A percentile compares a stretch with the other conserved stretches of the same genome.
Conservation (phyloP, 805 yeast species). For the Lipomyces yamadae region DNA sequence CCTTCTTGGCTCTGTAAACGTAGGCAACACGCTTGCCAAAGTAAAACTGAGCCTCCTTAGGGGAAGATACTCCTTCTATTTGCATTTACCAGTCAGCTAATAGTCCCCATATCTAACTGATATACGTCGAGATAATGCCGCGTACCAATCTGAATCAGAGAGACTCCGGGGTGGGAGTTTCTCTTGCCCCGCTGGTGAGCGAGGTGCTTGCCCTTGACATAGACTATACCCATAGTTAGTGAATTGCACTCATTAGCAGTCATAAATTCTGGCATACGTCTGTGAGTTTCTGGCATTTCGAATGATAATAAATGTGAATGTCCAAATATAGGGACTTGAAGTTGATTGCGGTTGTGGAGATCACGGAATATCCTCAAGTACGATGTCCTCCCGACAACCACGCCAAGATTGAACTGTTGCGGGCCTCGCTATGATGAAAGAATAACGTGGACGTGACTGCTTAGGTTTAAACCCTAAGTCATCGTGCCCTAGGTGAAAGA, state of each 20-base stretch:
- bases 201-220: slow-evolving; percentile 99
- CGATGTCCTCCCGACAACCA: background rate
- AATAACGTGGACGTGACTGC: slow-evolving; percentile 16
- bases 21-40: slow-evolving; percentile 99
- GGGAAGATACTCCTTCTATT: slow-evolving; percentile 82
- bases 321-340: background rate
- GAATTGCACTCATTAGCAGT: background rate
- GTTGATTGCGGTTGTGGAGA: background rate
- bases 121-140: background rate
- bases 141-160: slow-evolving; percentile 78
- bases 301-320: slow-evolving; percentile 14
- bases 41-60: slow-evolving; percentile 98
- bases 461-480: slow-evolving; percentile 12
- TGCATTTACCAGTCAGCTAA: slow-evolving; percentile 10
- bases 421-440: background rate
- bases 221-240: slow-evolving; percentile 59
- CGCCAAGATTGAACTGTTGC: background rate
- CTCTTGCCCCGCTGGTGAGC: slow-evolving; percentile 99
- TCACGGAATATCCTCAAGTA: background rate
- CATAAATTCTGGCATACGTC: slow-evolving; percentile 72
- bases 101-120: background rate
- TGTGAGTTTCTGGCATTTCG: slow-evolving; percentile 94
- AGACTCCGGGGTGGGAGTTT: slow-evolving; percentile 96
- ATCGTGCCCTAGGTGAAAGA: slow-evolving; percentile 6
- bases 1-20: slow-evolving; percentile 98